Base-by-base conservation (phyloP, 345 rosid genomes). In the Dimocarpus longan region DNA sequence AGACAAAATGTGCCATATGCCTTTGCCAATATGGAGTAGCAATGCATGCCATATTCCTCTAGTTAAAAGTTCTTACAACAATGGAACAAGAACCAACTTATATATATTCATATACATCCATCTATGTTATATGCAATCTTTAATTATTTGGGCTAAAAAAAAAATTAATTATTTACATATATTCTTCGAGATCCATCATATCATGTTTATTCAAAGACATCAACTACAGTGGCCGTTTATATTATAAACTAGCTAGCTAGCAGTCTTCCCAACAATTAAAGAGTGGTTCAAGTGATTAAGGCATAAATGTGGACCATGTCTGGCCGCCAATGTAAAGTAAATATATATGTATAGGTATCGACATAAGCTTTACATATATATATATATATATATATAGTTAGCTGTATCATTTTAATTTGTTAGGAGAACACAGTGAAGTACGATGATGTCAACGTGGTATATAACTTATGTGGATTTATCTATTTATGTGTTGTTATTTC, bases 1-100 rank as follows among this genome's bases (percentile, higher is more conserved):
- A 84, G 88, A 83, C 82, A 80, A 81, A 76, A 56, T 85, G 84
- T 81, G 86, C 82, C 69, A 66, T 79, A 66, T 84, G 85, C 85
- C 78, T 40, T 77, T 5, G 32, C 64, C 68, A 48, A 64, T 65
- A 21, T 56, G 48, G 69, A 37, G 10, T 48, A 56, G 8, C 64
- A 59, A 71, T 50, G 81, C 63, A 67, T 78, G 79, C 71, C 57
- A 79, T 82, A 85, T 83, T 77, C 85, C 76, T 59, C 62, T 43
- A 65, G 59, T 66, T 79, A 72, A 76, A 76, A 68, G 68, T 73
- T 64, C 59, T 43, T 75, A 62, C 39, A 50, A 54, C 28, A 57
- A 26, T 62, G 26, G 74, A 80, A 66, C 12, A 73, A 24, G 74
- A 80, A 79, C 77, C 80, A n/a, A 71, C 75, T 74, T 74, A 16